These are phyloP conservation scores for Tolypocladium amazonense DNA, from an alignment of 2,329 filamentous ascomycete genomes.

Conservation along the genomic window DNA sequence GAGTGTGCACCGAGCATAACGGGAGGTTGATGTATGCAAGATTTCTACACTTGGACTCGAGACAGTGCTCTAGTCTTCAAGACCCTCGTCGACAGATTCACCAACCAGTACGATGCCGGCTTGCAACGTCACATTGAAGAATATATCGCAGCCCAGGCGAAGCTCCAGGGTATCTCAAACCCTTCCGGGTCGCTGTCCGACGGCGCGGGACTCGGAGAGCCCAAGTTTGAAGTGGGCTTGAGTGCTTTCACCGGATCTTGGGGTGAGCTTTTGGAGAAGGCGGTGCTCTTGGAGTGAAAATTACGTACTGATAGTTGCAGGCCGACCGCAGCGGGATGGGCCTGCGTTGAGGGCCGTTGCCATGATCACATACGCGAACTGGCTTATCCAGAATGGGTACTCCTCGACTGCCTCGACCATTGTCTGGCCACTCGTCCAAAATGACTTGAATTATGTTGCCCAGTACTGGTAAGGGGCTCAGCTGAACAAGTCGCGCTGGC, in stretches of 20 bases:
- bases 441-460: constrained; percentile 65
- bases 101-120: constrained; percentile 42
- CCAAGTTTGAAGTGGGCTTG: constrained; percentile 60
- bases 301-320: constrained; percentile 10
- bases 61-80: constrained; percentile 65
- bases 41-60: constrained; percentile 71
- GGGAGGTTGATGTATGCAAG: constrained; percentile 25
- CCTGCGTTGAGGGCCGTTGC: constrained; percentile 67
- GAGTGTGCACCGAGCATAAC: background rate
- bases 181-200: constrained; percentile 50
- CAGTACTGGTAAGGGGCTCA: constrained; percentile 50
- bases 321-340: constrained; percentile 69
- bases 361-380: constrained; percentile 61
- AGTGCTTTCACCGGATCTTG: constrained; percentile 56
- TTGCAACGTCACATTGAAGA: constrained; percentile 54
- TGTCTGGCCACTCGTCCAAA: constrained; percentile 65
- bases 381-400: constrained; percentile 58
- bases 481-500: background rate
- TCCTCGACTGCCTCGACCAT: constrained; percentile 41
- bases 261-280: constrained; percentile 28
- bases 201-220: constrained; percentile 52
- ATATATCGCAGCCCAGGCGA: constrained; percentile 57
- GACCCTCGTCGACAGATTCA: constrained; percentile 54
- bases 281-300: background rate
- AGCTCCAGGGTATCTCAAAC: constrained; percentile 56